Evolutionary conservation across 352 stramenopile genomes (phyloP).

Genomic region (Peronospora farinosa): DNA sequence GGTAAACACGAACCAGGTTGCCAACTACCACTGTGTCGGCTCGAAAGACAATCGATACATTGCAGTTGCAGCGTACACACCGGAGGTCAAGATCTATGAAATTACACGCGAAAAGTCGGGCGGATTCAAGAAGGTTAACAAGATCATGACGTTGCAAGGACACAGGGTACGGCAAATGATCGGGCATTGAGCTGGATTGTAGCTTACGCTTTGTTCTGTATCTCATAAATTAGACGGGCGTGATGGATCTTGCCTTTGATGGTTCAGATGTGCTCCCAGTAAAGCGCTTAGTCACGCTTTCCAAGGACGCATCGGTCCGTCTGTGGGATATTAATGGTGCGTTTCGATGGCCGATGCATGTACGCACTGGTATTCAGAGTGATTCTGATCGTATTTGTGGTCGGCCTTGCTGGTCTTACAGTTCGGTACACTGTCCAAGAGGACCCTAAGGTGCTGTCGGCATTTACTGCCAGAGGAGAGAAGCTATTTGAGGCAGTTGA

Average conservation of each 20-base stretch:
- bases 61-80: conserved; percentile 71
- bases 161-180: conserved; percentile 44
- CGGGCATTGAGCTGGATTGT: neutral
- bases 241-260: conserved; percentile 72
- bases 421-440: conserved; percentile 75
- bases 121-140: conserved; percentile 75
- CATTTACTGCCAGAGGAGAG: conserved; percentile 50
- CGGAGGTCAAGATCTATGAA: conserved; percentile 80
- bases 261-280: conserved; percentile 64
- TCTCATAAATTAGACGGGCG: conserved; percentile 40
- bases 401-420: conserved; percentile 12
- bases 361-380: neutral
- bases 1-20: conserved; percentile 75
- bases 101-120: conserved; percentile 71
- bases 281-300: conserved; percentile 68
- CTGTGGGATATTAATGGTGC: conserved; percentile 80
- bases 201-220: conserved; percentile 10
- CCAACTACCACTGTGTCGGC: conserved; percentile 71
- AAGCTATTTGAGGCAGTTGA: conserved; percentile 55
- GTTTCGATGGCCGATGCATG: conserved; percentile 3
- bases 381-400: neutral
- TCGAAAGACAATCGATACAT: conserved; percentile 83
- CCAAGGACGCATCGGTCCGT: conserved; percentile 68
- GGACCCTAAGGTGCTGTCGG: conserved; percentile 63
- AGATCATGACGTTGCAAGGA: conserved; percentile 78